Evolutionary conservation across 106 monocot species (phyloP).

Genomic region (Phalaenopsis aphrodite): DNA sequence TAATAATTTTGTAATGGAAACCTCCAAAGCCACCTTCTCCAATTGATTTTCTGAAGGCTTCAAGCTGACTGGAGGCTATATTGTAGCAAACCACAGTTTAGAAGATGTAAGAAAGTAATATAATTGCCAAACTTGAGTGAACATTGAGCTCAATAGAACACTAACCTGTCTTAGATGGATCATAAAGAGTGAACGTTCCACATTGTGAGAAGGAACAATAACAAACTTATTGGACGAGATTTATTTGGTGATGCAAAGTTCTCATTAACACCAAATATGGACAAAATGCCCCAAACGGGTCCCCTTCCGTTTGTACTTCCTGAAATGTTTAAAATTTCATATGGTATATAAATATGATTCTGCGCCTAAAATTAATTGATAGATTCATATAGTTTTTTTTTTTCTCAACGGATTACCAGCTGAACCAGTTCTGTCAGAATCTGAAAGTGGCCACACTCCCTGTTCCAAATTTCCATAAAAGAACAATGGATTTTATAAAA

Average conservation of each 20-base stretch:
- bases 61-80: conserved; percentile 68
- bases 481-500: not conserved
- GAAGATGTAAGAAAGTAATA: not conserved
- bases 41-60: conserved; percentile 84
- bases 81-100: not conserved
- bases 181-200: conserved; percentile 47
- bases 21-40: conserved; percentile 71
- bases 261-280: conserved; percentile 74
- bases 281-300: conserved; percentile 80
- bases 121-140: not conserved
- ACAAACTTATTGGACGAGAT: conserved; percentile 30
- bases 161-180: conserved; percentile 86
- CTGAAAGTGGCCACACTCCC: conserved; percentile 44
- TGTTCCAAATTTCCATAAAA: conserved; percentile 10
- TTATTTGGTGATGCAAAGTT: conserved; percentile 48
- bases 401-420: conserved; percentile 30
- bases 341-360: not conserved
- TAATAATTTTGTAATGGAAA: conserved; percentile 76
- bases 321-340: conserved; percentile 8
- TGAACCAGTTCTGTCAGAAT: conserved; percentile 56
- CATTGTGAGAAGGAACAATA: conserved; percentile 18
- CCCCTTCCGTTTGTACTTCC: conserved; percentile 50
- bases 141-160: not conserved
- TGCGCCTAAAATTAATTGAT: not conserved
- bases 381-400: not conserved